Percentiles rank a stretch among this genome's conserved stretches.
Conservation (phyloP, 257 asterid genomes). For the Solanum pinnatisectum region DNA sequence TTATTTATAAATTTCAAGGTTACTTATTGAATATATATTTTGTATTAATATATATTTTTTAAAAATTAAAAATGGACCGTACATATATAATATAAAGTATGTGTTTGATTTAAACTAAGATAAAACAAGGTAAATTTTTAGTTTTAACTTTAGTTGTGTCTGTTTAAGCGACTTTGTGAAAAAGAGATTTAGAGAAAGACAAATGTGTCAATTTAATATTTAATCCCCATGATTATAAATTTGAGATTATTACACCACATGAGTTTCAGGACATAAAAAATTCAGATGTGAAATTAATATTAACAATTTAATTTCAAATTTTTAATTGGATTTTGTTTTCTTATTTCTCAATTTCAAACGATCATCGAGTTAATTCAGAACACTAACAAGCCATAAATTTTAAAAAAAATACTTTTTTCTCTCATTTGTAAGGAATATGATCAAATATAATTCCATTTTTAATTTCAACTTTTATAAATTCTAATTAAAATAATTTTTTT, state of each 20-base stretch:
- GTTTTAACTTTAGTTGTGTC: background rate
- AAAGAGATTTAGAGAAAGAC: background rate
- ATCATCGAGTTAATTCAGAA: no score
- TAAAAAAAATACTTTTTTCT: background rate
- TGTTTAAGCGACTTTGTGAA: background rate
- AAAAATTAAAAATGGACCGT: background rate
- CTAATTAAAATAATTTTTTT: background rate
- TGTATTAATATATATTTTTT: background rate
- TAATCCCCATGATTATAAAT: background rate
- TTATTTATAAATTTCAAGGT: background rate
- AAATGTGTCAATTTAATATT: background rate
- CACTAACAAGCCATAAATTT: background rate
- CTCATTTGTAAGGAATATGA: background rate
- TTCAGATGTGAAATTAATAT: background rate
- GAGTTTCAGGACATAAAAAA: background rate
- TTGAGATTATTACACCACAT: background rate
- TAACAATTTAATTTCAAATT: background rate
- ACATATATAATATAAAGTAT: background rate
- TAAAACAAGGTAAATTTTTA: background rate
- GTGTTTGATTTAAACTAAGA: background rate
- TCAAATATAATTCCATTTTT: background rate
- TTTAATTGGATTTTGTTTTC: no score
- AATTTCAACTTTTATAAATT: background rate
- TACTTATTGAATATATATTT: background rate
- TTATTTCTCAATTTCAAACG: no score